A percentile compares a stretch with the other conserved stretches of the same genome.
phyloP scores from a whole-genome alignment of 148 eudicot species.

The Cornus suecica region DNA sequence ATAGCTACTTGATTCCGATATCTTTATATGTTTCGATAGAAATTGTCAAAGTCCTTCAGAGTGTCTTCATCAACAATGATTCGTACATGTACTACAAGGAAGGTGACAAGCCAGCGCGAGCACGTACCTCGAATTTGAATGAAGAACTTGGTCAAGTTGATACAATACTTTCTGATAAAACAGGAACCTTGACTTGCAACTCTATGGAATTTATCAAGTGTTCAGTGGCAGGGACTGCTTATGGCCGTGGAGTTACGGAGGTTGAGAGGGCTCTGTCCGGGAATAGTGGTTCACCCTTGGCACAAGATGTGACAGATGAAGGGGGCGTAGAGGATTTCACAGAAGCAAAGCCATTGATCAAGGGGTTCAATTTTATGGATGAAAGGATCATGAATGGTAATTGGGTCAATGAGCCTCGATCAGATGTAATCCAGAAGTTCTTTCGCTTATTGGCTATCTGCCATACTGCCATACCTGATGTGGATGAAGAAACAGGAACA shows the following conservation, averaged over 20 bases:
- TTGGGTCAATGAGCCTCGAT: slow-evolving; percentile 48
- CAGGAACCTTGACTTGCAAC: slow-evolving; percentile 77
- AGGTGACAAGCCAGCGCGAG: slow-evolving; percentile 56
- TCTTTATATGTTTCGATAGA: slow-evolving; percentile 69
- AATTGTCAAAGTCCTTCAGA: slow-evolving; percentile 63
- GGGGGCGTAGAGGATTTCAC: slow-evolving; percentile 16
- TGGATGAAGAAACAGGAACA: slow-evolving; percentile 43
- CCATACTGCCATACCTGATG: slow-evolving; percentile 65
- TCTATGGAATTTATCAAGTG: slow-evolving; percentile 78
- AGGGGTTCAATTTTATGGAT: slow-evolving; percentile 65
- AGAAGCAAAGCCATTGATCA: slow-evolving; percentile 24
- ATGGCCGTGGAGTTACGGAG: slow-evolving; percentile 51
- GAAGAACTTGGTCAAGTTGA: slow-evolving; percentile 80
- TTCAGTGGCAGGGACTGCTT: slow-evolving; percentile 61
- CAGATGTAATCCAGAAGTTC: slow-evolving; percentile 50
- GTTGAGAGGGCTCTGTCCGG: slow-evolving; percentile 58
- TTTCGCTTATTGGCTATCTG: slow-evolving; percentile 58
- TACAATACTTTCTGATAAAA: slow-evolving; percentile 65
- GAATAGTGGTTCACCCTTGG: slow-evolving; percentile 30
- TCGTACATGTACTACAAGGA: slow-evolving; percentile 59
- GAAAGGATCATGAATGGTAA: slow-evolving; percentile 44
- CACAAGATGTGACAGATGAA: slow-evolving; percentile 18
- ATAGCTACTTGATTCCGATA: slow-evolving; percentile 61
- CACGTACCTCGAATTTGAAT: slow-evolving; percentile 77
- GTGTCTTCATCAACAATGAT: slow-evolving; percentile 51